Conservation (phyloP, 139 green algal species). For the Micromonas commoda region DNA sequence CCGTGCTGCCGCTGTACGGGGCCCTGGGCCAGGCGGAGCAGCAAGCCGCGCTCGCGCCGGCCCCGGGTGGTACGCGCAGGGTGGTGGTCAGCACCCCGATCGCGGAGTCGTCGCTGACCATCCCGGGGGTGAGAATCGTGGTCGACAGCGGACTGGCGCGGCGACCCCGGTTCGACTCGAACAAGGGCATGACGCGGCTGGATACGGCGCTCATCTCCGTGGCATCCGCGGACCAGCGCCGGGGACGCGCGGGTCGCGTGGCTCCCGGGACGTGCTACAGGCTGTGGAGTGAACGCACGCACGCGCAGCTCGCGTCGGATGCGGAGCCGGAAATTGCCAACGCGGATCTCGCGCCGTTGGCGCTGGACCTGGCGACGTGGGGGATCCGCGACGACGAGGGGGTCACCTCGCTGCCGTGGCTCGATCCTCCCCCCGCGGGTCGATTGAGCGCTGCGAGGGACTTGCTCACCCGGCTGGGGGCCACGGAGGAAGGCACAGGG, state of each 20-base stretch:
- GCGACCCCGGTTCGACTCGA: constrained; percentile 9
- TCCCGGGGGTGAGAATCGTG: constrained; percentile 58
- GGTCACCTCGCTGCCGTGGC: constrained; percentile 41
- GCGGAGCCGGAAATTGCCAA: constrained; percentile 43
- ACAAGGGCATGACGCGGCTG: constrained; percentile 13
- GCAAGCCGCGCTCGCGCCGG: constrained; percentile 43
- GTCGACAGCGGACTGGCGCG: constrained; percentile 49
- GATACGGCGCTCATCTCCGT: neutral
- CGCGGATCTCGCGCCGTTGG: constrained; percentile 49
- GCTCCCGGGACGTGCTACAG: constrained; percentile 74
- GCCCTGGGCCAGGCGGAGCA: constrained; percentile 47
- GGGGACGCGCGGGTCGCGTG: constrained; percentile 62
- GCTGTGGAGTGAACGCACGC: constrained; percentile 67
- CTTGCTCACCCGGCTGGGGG: constrained; percentile 49
- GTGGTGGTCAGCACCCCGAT: constrained; percentile 61
- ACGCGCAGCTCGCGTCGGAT: neutral
- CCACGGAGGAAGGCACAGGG: constrained; percentile 27
- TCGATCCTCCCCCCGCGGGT: constrained; percentile 46
- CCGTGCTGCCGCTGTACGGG: constrained; percentile 52
- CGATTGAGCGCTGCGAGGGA: constrained; percentile 31
- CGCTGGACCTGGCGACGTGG: constrained; percentile 50
- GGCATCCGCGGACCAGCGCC: constrained; percentile 18
- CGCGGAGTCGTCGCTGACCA: constrained; percentile 52
- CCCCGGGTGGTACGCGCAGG: neutral
- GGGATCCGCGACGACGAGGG: constrained; percentile 6